phyloP scores from a whole-genome alignment of 2,329 filamentous ascomycete species.

The Fusarium newnesense region DNA sequence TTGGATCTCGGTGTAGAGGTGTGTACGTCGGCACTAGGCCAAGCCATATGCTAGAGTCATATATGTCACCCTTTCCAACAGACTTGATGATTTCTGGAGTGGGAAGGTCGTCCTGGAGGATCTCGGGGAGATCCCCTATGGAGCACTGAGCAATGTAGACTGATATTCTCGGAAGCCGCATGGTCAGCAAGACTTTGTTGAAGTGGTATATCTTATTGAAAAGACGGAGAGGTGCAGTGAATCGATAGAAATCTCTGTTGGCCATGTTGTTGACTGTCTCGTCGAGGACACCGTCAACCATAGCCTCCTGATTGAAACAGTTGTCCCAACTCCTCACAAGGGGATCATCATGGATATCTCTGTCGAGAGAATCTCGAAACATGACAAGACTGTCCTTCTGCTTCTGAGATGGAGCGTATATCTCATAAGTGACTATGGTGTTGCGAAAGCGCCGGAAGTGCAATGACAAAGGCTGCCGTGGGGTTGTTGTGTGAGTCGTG shows the following conservation, averaged over 20 bases:
- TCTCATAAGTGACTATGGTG: constrained; percentile 53
- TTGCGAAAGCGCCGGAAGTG: constrained; percentile 47
- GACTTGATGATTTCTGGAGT: constrained; percentile 70
- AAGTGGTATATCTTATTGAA: constrained; percentile 68
- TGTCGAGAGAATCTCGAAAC: constrained; percentile 45
- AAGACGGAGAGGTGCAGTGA: constrained; percentile 71
- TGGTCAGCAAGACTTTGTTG: constrained; percentile 49
- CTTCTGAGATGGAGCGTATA: constrained; percentile 43
- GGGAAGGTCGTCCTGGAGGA: constrained; percentile 73
- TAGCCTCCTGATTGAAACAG: constrained; percentile 26
- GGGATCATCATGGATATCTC: constrained; percentile 44
- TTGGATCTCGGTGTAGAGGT: constrained; percentile 90
- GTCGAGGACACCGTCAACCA: background rate
- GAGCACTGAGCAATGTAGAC: constrained; percentile 90
- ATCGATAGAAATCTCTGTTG: constrained; percentile 60
- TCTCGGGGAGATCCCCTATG: constrained; percentile 72
- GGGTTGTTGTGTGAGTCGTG: constrained; percentile 1
- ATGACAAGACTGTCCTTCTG: constrained; percentile 28
- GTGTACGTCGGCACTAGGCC: constrained; percentile 89
- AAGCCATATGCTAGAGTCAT: constrained; percentile 88
- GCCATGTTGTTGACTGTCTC: background rate
- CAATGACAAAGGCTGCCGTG: constrained; percentile 31
- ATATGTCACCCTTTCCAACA: constrained; percentile 83
- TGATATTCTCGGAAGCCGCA: constrained; percentile 45
- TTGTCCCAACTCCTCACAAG: constrained; percentile 47